A percentile compares a stretch with the other conserved stretches of the same genome.
Conservation (phyloP, 768 basidiomycete species). For the Lyophyllum shimeji region DNA sequence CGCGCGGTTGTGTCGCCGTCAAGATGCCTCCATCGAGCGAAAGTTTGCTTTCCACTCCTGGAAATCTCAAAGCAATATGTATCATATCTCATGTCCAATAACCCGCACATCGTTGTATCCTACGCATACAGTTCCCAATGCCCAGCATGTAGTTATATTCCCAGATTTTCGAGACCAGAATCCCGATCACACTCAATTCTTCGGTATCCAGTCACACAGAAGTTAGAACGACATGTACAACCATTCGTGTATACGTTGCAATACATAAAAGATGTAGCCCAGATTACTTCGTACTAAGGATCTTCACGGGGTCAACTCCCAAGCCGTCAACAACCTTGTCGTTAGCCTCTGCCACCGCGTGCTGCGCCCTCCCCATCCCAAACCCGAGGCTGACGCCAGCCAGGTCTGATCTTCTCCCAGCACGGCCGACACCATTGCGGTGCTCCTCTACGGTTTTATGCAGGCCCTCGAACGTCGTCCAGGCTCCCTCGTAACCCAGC, state of each 20-base stretch:
- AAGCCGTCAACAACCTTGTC: conserved; percentile 25
- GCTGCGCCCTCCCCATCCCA: conserved; percentile 28
- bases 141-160: not conserved
- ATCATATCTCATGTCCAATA: not conserved
- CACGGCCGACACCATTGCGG: conserved; percentile 33
- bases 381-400: conserved; percentile 49
- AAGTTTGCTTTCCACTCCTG: no score
- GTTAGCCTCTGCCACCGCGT: conserved; percentile 24
- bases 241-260: not conserved
- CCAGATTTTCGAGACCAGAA: no score
- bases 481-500: conserved; percentile 59
- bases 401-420: conserved; percentile 37
- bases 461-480: conserved; percentile 59
- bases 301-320: conserved; percentile 30
- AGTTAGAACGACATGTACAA: not conserved
- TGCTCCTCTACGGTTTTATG: conserved; percentile 55
- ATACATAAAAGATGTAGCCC: not conserved
- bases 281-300: conserved; percentile 10
- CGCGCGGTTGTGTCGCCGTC: not conserved
- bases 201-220: no score
- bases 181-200: no score
- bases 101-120: not conserved
- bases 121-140: not conserved
- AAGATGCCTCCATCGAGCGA: not conserved
- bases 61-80: not conserved